Base-by-base conservation (phyloP, 495 filamentous ascomycete species). In the Penicillium desertorum region DNA sequence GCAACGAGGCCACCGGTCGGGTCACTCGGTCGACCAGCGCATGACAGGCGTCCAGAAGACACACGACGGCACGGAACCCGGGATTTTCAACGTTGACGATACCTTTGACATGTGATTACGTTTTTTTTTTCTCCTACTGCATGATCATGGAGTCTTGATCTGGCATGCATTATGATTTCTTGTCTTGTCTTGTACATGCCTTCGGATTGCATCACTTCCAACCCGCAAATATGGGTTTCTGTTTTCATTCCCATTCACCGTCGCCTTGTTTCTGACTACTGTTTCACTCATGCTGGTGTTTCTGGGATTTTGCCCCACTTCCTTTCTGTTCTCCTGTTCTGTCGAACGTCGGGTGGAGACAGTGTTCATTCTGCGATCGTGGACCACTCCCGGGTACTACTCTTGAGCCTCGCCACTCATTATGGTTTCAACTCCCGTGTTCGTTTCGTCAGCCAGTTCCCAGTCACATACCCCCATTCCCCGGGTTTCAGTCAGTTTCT, bases 1-100 rank as follows among this genome's bases (percentile, higher is more conserved):
- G 74, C 72, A 71, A 44, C 70, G 69, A 44, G 61, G 68, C 45
- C 74, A 78, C 47, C 72, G 70, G 27, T 49, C 69, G 11, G 65
- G 56, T n/a, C 65, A 63, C 57, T 71, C 72, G 44, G 62, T 61
- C 19, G 75, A 77, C 39, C 84, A 88, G 62, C 82, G 85, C 45
- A 91, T 91, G 88, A 87, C 85, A 67, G 88, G 87, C 7, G 81
- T 91, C 57, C 80, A 88, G 41, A 86, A 81, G 76, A 83, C 85
- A 51, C 71, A 73, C 61, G 80, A 83, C 44, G 83, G 83, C 55
- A 78, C 81, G 51, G 88, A 91, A 60, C 68, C 78, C 12, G 85
- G 84, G 50, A 83, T 90, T 64, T 90, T 91, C 74, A 88, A 88
- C 66, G 75, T 76, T 73, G 80, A 83, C 48, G 81, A 84, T 36